Conservation (phyloP, 345 rosid genomes). For the Syzygium grande region DNA sequence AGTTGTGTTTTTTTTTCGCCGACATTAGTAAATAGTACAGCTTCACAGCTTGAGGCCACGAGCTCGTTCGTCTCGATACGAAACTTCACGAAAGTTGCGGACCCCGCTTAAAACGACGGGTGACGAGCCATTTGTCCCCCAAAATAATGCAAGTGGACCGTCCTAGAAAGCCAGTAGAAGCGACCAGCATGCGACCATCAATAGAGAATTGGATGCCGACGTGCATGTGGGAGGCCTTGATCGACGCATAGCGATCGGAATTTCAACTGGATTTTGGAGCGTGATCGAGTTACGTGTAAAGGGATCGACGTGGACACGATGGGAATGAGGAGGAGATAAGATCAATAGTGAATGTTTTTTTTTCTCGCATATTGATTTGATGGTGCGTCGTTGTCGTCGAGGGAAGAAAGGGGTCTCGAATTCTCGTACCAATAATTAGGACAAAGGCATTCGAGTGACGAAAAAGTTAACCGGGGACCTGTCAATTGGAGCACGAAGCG, state of each 20-base stretch:
- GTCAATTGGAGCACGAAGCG: not conserved
- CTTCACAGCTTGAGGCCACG: not conserved
- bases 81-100: not conserved
- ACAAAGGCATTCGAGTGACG: not conserved
- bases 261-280: not conserved
- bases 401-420: not conserved
- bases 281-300: not conserved
- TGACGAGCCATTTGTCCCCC: not conserved
- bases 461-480: not conserved
- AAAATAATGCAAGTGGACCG: not conserved
- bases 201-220: not conserved
- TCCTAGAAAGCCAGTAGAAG: not conserved
- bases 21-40: too few species aligned
- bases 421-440: not conserved
- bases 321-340: not conserved
- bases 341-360: not conserved
- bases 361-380: not conserved
- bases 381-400: not conserved
- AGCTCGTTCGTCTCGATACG: not conserved
- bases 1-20: too few species aligned
- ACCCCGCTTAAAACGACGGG: not conserved
- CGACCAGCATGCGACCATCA: not conserved
- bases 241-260: too few species aligned
- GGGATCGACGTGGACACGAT: not conserved
- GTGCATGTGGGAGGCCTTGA: too few species aligned